phyloP scores from a whole-genome alignment of 2,329 filamentous ascomycete genomes.

The Phialophora expanda region DNA sequence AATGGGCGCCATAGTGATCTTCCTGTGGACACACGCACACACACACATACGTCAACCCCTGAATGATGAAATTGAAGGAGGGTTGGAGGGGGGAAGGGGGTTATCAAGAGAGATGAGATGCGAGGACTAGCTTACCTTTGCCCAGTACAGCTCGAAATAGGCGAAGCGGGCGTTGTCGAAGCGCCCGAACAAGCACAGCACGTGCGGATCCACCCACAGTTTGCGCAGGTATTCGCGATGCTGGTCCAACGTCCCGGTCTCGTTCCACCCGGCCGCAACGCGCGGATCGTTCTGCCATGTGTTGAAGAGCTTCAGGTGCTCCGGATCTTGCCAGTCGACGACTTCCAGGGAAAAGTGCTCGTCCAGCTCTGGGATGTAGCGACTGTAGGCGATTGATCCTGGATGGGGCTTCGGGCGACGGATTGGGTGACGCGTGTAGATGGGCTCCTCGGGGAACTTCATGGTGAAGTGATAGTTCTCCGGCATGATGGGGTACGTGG shows the following conservation, averaged over 20 bases:
- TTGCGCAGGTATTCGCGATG: slow-evolving; percentile 73
- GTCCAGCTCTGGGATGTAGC: slow-evolving; percentile 75
- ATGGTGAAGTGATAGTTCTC: slow-evolving; percentile 47
- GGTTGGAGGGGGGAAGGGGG: no score
- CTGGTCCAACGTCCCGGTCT: slow-evolving; percentile 75
- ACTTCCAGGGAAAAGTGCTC: slow-evolving; percentile 78
- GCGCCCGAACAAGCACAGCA: slow-evolving; percentile 70
- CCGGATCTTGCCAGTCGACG: slow-evolving; percentile 67
- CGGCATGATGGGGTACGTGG: slow-evolving; percentile 52
- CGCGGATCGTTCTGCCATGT: slow-evolving; percentile 84
- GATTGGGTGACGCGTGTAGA: slow-evolving; percentile 71
- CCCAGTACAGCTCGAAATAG: slow-evolving; percentile 84
- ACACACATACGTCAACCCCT: slow-evolving; percentile 19
- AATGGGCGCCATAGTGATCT: slow-evolving; percentile 66
- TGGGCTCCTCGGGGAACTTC: slow-evolving; percentile 47
- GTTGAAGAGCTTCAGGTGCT: slow-evolving; percentile 76
- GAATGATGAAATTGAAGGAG: slow-evolving; percentile 3
- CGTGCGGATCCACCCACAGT: slow-evolving; percentile 73
- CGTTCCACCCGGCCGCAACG: slow-evolving; percentile 79
- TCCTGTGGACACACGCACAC: slow-evolving; percentile 48
- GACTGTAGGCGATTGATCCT: slow-evolving; percentile 74
- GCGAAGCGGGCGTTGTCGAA: slow-evolving; percentile 75
- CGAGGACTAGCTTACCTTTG: slow-evolving; percentile 55
- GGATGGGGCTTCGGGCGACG: slow-evolving; percentile 73
- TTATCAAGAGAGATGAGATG: no score